Base-by-base conservation (phyloP, 139 green algal species). In the Chlamydomonas incerta region DNA sequence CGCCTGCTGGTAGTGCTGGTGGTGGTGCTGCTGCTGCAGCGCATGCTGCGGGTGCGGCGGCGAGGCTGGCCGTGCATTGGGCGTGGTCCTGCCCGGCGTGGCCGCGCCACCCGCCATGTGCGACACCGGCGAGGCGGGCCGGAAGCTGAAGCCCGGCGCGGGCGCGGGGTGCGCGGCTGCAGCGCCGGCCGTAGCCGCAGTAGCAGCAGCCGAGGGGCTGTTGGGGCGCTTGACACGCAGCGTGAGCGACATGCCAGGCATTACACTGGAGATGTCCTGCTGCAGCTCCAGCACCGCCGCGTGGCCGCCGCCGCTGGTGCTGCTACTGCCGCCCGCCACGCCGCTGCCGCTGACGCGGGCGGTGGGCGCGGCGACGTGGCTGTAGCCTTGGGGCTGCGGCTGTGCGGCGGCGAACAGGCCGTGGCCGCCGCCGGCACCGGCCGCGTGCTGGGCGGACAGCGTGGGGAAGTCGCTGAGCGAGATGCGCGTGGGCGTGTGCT, bases 181-280 rank as follows among this genome's bases (percentile, higher is more conserved):
- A 50, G 41, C 41, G 8, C 41, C 41, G 5, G 41, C 41, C 6
- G 41, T 8, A 50, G 6, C 41, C 6, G 41, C 41, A 8, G 41
- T 8, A 13, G 41, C 8, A 50, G 41, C 41, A 50, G 41, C 41
- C 6, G 41, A 50, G 41, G 41, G 41, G 41, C 41, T 50, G 41
- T 8, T 50, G 41, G 85, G 70, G 46, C 73, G 72, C n/a, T 66
- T 74, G 37, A 86, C 62, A 34, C 77, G 76, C 70, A 82, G 70
- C 15, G 62, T 70, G 23, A 89, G 71, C 0, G 76, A 86, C 57
- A 89, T 83, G 24, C 76, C 85, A 0, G 85, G 85, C 70, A 86
- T n/a, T 5, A 89, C 33, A 60, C 55, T 70, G 37, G 85, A 89
- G 35, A 86, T 86, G 69, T 89, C 76, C 35, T 69, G 85, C 46